phyloP scores from a whole-genome alignment of 164 flowering plant genomes.

The Cinnamomum chago region DNA sequence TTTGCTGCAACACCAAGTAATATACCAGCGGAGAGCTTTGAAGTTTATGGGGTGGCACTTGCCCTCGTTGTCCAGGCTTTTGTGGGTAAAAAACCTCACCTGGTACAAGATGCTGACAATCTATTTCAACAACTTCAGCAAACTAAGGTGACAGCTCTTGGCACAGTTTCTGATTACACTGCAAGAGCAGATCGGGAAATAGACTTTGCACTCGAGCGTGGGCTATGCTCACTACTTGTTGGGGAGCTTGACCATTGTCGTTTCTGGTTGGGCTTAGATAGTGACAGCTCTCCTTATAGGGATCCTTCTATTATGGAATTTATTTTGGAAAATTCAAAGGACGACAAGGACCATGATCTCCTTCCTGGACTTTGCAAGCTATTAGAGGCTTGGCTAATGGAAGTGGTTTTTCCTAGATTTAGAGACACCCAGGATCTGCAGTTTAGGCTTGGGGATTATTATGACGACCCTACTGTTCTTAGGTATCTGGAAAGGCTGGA shows the following conservation, averaged over 20 bases:
- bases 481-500: slow-evolving; percentile 81
- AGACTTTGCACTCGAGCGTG: slow-evolving; percentile 90
- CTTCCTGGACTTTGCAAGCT: slow-evolving; percentile 92
- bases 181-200: slow-evolving; percentile 50
- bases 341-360: slow-evolving; percentile 61
- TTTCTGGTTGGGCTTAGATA: slow-evolving; percentile 85
- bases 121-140: slow-evolving; percentile 90
- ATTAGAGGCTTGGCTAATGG: slow-evolving; percentile 88
- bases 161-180: slow-evolving; percentile 31
- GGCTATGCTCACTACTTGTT: slow-evolving; percentile 85
- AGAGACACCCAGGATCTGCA: slow-evolving; percentile 66
- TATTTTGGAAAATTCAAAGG: slow-evolving; percentile 66
- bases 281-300: slow-evolving; percentile 62
- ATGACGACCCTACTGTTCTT: slow-evolving; percentile 87
- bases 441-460: slow-evolving; percentile 89
- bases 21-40: slow-evolving; percentile 90
- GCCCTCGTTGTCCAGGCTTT: slow-evolving; percentile 94
- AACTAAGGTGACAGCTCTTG: slow-evolving; percentile 42
- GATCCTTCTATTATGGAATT: slow-evolving; percentile 74
- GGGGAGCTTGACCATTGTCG: slow-evolving; percentile 92
- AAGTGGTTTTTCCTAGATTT: slow-evolving; percentile 87
- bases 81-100: slow-evolving; percentile 78
- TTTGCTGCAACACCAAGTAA: slow-evolving; percentile 79
- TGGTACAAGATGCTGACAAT: slow-evolving; percentile 77
- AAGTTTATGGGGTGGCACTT: slow-evolving; percentile 93